Conservation (phyloP, 228 moss, liverwort and hornwort genomes). For the Sphagnum magellanicum region DNA sequence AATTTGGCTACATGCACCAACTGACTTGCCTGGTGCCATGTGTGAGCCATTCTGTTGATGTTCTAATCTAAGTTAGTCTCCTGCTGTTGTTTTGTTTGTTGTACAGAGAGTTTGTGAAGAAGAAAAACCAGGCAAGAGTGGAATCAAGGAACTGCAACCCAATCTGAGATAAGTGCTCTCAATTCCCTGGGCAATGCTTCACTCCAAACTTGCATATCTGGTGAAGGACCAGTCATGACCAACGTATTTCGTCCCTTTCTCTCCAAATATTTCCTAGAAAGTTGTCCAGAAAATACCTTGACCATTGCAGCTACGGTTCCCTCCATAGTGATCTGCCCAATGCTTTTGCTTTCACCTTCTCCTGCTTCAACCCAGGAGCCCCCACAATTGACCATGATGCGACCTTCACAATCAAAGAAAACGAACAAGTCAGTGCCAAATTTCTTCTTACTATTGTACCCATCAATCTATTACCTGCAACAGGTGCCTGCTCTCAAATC, state of each 20-base stretch:
- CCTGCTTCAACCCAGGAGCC: constrained; percentile 47
- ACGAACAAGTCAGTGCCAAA: background rate
- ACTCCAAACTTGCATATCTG: constrained; percentile 30
- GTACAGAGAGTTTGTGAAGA: no score
- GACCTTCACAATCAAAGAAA: constrained; percentile 17
- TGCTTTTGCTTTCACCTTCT: constrained; percentile 19
- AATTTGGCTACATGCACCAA: no score
- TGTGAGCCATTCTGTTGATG: no score
- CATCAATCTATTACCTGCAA: no score
- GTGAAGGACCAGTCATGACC: constrained; percentile 29
- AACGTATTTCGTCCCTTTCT: constrained; percentile 31
- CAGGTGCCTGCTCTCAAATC: no score
- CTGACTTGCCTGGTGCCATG: no score
- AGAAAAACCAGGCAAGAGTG: no score
- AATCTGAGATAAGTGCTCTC: constrained; percentile 10
- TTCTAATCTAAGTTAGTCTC: no score
- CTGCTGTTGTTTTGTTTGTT: no score
- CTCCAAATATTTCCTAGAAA: constrained; percentile 15
- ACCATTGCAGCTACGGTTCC: constrained; percentile 35
- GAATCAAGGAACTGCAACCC: constrained; percentile 8
- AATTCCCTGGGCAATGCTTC: constrained; percentile 22
- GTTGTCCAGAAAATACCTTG: constrained; percentile 17
- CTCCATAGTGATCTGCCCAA: constrained; percentile 32
- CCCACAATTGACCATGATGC: constrained; percentile 65
- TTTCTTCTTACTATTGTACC: background rate